Evolutionary conservation across 2,329 filamentous ascomycete species (phyloP).

Genomic region (Phyllosticta capitalensis): DNA sequence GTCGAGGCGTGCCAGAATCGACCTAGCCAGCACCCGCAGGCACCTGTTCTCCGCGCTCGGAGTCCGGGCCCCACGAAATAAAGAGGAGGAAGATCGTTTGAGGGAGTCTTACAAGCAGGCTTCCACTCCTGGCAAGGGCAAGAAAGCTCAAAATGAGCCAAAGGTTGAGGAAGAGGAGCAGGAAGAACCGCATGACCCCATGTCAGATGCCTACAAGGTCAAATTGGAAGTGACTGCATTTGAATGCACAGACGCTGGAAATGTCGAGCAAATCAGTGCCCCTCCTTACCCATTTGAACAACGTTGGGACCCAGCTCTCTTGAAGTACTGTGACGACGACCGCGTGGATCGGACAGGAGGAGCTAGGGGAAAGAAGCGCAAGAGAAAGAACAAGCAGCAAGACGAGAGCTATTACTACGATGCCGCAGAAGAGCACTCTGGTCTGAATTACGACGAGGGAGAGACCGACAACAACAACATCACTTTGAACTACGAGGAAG

Average conservation of each 20-base stretch:
- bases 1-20: slow-evolving; percentile 15
- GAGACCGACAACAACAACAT: slow-evolving; percentile 16
- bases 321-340: slow-evolving; percentile 37
- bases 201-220: slow-evolving; percentile 57
- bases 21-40: slow-evolving; percentile 55
- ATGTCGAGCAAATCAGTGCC: slow-evolving; percentile 45
- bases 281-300: slow-evolving; percentile 88
- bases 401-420: slow-evolving; percentile 17
- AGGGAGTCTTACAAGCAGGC: slow-evolving; percentile 28
- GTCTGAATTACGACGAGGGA: slow-evolving; percentile 27
- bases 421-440: slow-evolving; percentile 35
- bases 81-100: slow-evolving; percentile 56
- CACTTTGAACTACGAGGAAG: slow-evolving; percentile 16
- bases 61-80: slow-evolving; percentile 56
- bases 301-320: slow-evolving; percentile 73
- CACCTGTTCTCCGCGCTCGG: slow-evolving; percentile 66
- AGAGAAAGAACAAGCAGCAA: slow-evolving; percentile 36
- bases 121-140: neutral
- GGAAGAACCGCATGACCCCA: slow-evolving; percentile 29
- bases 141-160: neutral
- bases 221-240: slow-evolving; percentile 69
- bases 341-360: neutral
- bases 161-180: slow-evolving; percentile 13
- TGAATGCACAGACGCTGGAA: slow-evolving; percentile 60
- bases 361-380: slow-evolving; percentile 50